Evolutionary conservation across 2,329 filamentous ascomycete species (phyloP).

Genomic region (Colletotrichum plurivorum): DNA sequence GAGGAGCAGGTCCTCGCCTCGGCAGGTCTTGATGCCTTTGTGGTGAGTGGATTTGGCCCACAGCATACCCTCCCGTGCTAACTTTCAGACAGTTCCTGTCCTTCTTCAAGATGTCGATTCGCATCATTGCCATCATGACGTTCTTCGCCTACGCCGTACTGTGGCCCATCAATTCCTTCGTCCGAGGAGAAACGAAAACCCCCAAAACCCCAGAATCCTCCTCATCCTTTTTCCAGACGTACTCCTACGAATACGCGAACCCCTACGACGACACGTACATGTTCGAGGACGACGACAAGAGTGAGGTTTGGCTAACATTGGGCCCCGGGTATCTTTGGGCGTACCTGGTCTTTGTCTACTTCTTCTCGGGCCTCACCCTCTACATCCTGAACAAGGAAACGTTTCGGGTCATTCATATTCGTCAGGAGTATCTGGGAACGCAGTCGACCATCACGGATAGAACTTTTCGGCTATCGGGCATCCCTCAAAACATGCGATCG

Average conservation of each 20-base stretch:
- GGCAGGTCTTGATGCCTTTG: slow-evolving; percentile 94
- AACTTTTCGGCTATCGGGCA: slow-evolving; percentile 91
- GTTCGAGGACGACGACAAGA: slow-evolving; percentile 48
- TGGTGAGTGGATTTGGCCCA: slow-evolving; percentile 67
- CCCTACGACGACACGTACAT: slow-evolving; percentile 13
- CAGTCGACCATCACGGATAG: slow-evolving; percentile 97
- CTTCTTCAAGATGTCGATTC: slow-evolving; percentile 96
- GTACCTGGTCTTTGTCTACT: slow-evolving; percentile 93
- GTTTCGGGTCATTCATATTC: slow-evolving; percentile 83
- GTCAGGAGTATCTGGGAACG: slow-evolving; percentile 92
- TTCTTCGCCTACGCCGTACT: slow-evolving; percentile 87
- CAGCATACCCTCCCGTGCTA: neutral
- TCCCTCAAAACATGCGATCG: slow-evolving; percentile 82
- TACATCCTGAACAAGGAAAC: slow-evolving; percentile 90
- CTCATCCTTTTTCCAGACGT: neutral
- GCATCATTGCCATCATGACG: slow-evolving; percentile 83
- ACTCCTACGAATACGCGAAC: neutral
- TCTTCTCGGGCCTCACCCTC: slow-evolving; percentile 86
- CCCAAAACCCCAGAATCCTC: neutral
- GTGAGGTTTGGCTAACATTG: slow-evolving; percentile 47
- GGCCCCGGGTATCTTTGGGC: slow-evolving; percentile 82
- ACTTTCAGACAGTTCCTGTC: slow-evolving; percentile 74
- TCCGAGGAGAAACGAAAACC: slow-evolving; percentile 55
- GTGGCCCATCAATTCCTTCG: slow-evolving; percentile 83
- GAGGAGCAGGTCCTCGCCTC: slow-evolving; percentile 92